Base-by-base conservation (phyloP, 2,329 filamentous ascomycete genomes). In the Claviceps sp. region DNA sequence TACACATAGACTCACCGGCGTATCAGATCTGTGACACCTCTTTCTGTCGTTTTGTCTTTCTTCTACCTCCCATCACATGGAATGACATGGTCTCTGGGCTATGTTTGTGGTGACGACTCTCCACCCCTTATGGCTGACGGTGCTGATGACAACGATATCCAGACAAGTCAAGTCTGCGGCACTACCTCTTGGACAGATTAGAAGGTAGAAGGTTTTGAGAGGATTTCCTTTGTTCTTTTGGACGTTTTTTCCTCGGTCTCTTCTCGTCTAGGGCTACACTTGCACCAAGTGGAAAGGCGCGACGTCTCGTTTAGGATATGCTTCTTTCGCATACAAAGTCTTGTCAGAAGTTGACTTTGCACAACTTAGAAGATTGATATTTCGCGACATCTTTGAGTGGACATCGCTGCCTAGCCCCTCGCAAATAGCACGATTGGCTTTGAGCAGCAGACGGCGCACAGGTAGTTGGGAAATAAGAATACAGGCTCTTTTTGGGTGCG, bases 391-490 rank as follows among this genome's bases (percentile, higher is more conserved):
- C 13, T 38, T 30, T 30, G 50, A 11, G 34, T 30, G 22, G 11
- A 13, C 16, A 16, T n/a, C 22, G 44, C 22, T 26, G 24, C 24
- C 44, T 38, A n/a, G 24, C 18, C n/a, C 24, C 44, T 38, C 16
- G 24, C 2, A 26, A 14, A 4, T 30, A 34, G 44, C 5, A 37
- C 2, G 14, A 34, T 11, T 42, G 18, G 38, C 11, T 48, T 8
- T 30, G 24, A 20, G 26, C 43, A 45, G 20, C 30, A 42, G 40
- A 26, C 38, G 48, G 47, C 50, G 38, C 41, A 22, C 47, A 52
- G 53, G 53, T 47, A 50, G 50, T 47, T 47, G 50, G 42, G 30
- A 48, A 52, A 48, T 54, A 48, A 50, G 46, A 52, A 44, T 42
- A 40, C 42, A 40, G 53, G 50, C 44, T 50, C 40, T 50, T 47